A percentile compares a stretch with the other conserved stretches of the same genome.
Conservation (phyloP, 2,329 filamentous ascomycete species). For the Fusarium sp. region DNA sequence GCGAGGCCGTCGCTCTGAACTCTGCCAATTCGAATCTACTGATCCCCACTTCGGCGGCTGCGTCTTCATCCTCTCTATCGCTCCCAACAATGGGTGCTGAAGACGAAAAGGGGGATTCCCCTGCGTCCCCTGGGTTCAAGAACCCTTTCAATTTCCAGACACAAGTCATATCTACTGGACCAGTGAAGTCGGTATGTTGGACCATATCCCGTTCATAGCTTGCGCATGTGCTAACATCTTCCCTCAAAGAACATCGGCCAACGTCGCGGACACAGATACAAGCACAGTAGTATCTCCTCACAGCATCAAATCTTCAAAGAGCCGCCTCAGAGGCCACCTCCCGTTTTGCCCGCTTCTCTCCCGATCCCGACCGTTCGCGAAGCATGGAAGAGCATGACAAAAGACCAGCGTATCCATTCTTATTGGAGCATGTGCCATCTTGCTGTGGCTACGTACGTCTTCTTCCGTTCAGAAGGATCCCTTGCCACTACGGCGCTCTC, state of each 20-base stretch:
- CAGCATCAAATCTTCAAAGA: conserved; percentile 96
- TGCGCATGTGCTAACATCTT: conserved; percentile 16
- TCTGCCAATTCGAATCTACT: conserved; percentile 37
- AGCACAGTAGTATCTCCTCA: conserved; percentile 91
- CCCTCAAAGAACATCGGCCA: conserved; percentile 82
- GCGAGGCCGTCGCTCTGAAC: conserved; percentile 36
- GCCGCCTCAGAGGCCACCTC: conserved; percentile 84
- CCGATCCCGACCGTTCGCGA: conserved; percentile 91
- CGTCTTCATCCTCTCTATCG: conserved; percentile 34
- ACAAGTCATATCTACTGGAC: conserved; percentile 78
- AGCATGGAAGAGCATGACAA: conserved; percentile 90
- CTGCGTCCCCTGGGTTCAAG: conserved; percentile 52
- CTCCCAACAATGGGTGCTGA: conserved; percentile 38
- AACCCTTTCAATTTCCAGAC: conserved; percentile 97
- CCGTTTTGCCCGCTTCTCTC: conserved; percentile 90
- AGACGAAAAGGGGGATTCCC: conserved; percentile 28
- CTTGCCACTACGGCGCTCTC: conserved; percentile 93
- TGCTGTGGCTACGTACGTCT: conserved; percentile 83
- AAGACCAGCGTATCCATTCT: conserved; percentile 84
- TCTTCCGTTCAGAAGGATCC: conserved; percentile 87
- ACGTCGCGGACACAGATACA: conserved; percentile 95
- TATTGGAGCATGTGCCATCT: conserved; percentile 94
- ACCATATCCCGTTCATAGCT: background rate
- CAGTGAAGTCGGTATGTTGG: conserved; percentile 78
- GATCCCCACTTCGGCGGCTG: conserved; percentile 27